Base-by-base conservation (phyloP, 2,329 filamentous ascomycete genomes). In the Pestalotiopsis fici region DNA sequence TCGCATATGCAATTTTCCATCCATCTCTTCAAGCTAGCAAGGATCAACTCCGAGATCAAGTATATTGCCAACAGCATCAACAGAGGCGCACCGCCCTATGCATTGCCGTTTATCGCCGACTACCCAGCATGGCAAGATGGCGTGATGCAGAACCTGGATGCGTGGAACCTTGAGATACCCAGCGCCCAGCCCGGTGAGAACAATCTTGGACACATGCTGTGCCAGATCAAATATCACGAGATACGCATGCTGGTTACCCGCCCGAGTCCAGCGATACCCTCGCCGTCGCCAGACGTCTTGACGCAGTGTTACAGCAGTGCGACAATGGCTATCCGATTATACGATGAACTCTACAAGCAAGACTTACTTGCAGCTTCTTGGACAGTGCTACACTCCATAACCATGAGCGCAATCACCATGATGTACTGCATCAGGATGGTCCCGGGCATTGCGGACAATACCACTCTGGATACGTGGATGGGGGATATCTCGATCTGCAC, bases 21-120 rank as follows among this genome's bases (percentile, higher is more conserved):
- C 7, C 85, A 86, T 61, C 73, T 87, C 0, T 87, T 87, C 71
- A 79, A 75, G 60, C 77, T 84, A 0, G 77, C 82, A 0, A 82
- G 79, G 21, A 76, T 87, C 5, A 88, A 87, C 66, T 87, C 86
- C 0, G 86, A 88, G 70, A 86, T 87, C n/a, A 87, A 87, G 74
- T 87, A 87, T 60, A 78, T 87, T 2, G 82, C 85, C 43, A 85
- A 87, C 65, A 87, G 85, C 64, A 81, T 87, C 64, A 80, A 81
- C n/a, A 78, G 82, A 27, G 78, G 81, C 4, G 77, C 79, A 0
- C 85, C 85, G 0, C 74, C 74, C 6, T 87, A 87, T 64, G 83
- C 85, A 0, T 85, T 83, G 50, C 85, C 85, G 0, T 76, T 79
- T 1, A 76, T 85, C 1, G 75, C 78, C 7, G 79, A 85, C 57